Percentiles rank a stretch among this genome's conserved stretches.
phyloP scores from a whole-genome alignment of 176 grass and related monocot species.

The Juncus inflexus region DNA sequence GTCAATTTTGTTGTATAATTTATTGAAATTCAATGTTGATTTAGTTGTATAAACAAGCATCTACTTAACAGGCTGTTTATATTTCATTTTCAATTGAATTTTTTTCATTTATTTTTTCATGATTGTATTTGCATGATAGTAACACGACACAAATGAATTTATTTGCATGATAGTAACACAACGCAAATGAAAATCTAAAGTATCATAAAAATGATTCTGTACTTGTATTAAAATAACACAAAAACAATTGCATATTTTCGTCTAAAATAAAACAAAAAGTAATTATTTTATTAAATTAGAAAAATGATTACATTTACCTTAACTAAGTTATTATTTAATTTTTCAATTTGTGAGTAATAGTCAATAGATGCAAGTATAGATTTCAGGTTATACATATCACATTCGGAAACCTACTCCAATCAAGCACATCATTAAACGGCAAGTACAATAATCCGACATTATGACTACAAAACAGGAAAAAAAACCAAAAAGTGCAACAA shows the following conservation, averaged over 20 bases:
- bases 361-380: conserved; percentile 5
- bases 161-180: not conserved
- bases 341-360: conserved; percentile 30
- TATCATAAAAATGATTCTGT: too few relatives aligned
- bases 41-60: conserved; percentile 9
- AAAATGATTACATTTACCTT: conserved; percentile 11
- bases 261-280: too few relatives aligned
- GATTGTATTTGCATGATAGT: not conserved
- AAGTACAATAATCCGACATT: conserved; percentile 48
- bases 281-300: too few relatives aligned
- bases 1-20: conserved; percentile 2
- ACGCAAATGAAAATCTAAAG: not conserved
- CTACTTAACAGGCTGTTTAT: not conserved
- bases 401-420: conserved; percentile 52
- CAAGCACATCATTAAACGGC: conserved; percentile 48
- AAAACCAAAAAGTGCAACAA: not conserved
- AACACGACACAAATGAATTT: not conserved
- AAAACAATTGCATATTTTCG: too few relatives aligned
- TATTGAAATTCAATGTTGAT: conserved; percentile 2
- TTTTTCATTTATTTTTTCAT: not conserved
- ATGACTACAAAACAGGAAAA: not conserved
- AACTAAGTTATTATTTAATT: conserved; percentile 60
- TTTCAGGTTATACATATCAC: conserved; percentile 34
- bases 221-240: too few relatives aligned
- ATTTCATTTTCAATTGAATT: too few relatives aligned